A percentile compares a stretch with the other conserved stretches of the same genome.
Conservation (phyloP, 441 rosid species). For the Syzygium syzygioides region DNA sequence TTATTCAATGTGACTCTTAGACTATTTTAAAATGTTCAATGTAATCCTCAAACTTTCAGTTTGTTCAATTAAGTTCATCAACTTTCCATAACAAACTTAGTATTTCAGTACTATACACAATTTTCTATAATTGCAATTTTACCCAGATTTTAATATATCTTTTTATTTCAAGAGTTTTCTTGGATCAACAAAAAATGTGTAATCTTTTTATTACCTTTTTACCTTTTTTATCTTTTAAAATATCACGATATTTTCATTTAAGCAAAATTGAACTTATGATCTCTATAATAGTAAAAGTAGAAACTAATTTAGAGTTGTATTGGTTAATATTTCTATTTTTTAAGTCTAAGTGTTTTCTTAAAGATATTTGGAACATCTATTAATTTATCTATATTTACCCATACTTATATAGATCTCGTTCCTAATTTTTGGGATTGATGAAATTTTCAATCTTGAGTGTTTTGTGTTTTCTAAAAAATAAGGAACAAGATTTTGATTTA, state of each 20-base stretch:
- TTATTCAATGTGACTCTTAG: not conserved
- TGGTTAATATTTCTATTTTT: not conserved
- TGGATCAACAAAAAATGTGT: not conserved
- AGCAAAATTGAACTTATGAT: not conserved
- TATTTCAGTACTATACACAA: not conserved
- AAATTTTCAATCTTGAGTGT: not conserved
- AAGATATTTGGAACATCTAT: not conserved
- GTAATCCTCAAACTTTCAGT: not conserved
- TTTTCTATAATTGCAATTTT: not conserved
- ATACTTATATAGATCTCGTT: not conserved
- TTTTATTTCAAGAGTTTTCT: not conserved
- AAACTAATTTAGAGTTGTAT: not conserved
- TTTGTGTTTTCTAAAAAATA: not conserved
- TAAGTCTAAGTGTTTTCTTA: not conserved
- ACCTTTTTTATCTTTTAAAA: no score
- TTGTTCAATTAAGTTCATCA: not conserved
- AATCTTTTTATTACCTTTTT: no score
- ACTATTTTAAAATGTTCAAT: not conserved
- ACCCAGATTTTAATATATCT: not conserved
- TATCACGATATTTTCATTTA: no score
- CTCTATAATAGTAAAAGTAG: not conserved
- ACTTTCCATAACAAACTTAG: not conserved
- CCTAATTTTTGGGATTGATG: not conserved
- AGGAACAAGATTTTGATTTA: not conserved
- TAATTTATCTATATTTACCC: no score